Evolutionary conservation across 148 eudicot species (phyloP), one percentile per base, ranked within the genome.

Genomic region (Amaranthus palmeri): DNA sequence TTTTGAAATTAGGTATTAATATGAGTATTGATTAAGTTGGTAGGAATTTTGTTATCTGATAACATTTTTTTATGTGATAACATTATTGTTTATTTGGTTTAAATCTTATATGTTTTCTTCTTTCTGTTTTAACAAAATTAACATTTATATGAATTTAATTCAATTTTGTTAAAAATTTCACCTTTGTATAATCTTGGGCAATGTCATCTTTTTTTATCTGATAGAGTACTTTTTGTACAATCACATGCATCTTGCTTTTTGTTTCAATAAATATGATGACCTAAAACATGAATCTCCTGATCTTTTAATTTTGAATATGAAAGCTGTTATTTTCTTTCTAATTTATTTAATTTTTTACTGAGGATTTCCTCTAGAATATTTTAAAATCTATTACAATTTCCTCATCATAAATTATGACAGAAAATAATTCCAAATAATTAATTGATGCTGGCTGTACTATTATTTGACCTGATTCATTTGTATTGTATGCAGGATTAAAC

Each of bases 401-500:
- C 10, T 62, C 18, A 14, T 13, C 18, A 62, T 42, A 62, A 9
- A 25, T 25, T 25, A 25, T 25, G 36, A 25, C 36, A 25, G 0
- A 25, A 25, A 25, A 25, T 25, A 25, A 25, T 25, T 25, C 36
- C 36, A 25, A 25, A 25, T 25, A 25, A 25, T 25, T 25, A 25
- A 25, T 25, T 25, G 36, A 25, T 25, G 36, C 36, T 25, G 1
- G 36, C 36, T 25, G 36, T 25, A 25, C 36, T 25, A 25, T 12
- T 40, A 5, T 68, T 48, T 61, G 4, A 67, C 54, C 40, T 65
- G 72, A 52, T 74, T 43, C 54, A 69, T 64, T 61, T 49, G 53
- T 55, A 14, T 51, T 12, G 36, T 25, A 4, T 81, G 85, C 90
- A 91, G 93, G 91, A 52, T 58, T 90, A 68, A 80, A 89, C 69